Conservation (phyloP, 2,329 filamentous ascomycete species). For the Penicillium sp. region DNA sequence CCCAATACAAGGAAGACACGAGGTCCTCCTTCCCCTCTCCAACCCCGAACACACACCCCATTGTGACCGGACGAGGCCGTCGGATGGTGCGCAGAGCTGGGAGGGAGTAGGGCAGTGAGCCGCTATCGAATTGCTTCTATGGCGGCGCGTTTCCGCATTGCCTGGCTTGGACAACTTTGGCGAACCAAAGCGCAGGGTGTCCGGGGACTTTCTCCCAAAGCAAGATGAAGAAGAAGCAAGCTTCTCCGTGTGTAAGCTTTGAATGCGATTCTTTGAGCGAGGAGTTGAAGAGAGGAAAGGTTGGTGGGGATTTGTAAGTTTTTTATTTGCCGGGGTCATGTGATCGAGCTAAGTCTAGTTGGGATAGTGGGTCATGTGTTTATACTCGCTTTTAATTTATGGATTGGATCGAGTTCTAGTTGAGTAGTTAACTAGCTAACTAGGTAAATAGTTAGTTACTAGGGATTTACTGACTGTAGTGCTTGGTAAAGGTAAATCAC, state of each 20-base stretch:
- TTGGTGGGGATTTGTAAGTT: constrained; percentile 24
- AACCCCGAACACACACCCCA: constrained; percentile 30
- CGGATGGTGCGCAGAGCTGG: constrained; percentile 47
- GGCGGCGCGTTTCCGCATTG: constrained; percentile 97
- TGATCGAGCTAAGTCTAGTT: constrained; percentile 21
- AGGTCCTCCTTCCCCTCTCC: constrained; percentile 32
- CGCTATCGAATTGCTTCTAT: constrained; percentile 88
- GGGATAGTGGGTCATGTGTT: constrained; percentile 9
- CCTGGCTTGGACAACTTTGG: constrained; percentile 40
- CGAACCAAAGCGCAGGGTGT: constrained; percentile 56
- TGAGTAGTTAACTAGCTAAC: too few species aligned
- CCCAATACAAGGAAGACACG: constrained; percentile 40
- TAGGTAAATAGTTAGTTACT: too few species aligned
- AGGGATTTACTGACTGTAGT: too few species aligned
- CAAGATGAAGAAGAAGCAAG: constrained; percentile 44
- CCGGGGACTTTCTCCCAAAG: constrained; percentile 99
- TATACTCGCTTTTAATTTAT: background rate
- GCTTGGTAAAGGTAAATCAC: background rate
- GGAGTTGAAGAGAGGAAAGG: constrained; percentile 58
- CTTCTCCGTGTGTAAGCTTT: constrained; percentile 88
- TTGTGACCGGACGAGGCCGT: constrained; percentile 42
- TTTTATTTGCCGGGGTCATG: constrained; percentile 21
- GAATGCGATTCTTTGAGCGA: constrained; percentile 99
- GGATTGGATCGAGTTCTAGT: too few species aligned
- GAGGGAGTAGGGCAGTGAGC: constrained; percentile 61